These are phyloP conservation scores for button mushroom (Agaricus bisporus) DNA, from an alignment of 768 basidiomycete genomes.

Conservation along the genomic window DNA sequence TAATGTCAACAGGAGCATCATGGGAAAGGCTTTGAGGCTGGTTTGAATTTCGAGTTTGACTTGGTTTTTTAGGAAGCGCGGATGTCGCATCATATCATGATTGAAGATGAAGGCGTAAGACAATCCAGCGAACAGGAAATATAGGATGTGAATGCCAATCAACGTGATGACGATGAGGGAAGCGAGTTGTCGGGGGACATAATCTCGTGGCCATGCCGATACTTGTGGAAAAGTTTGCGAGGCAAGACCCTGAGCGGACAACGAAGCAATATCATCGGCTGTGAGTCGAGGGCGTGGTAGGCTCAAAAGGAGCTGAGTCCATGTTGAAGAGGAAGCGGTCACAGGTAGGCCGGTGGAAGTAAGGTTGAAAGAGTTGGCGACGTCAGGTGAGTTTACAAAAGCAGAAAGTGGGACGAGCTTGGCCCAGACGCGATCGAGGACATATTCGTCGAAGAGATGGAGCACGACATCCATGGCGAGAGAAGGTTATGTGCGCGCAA, in stretches of 20 bases:
- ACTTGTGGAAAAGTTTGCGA: slow-evolving; percentile 27
- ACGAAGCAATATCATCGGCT: slow-evolving; percentile 26
- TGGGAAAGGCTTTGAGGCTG: slow-evolving; percentile 74
- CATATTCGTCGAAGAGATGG: slow-evolving; percentile 54
- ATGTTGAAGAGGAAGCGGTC: slow-evolving; percentile 30
- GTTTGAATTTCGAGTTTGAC: slow-evolving; percentile 70
- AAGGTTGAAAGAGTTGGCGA: slow-evolving; percentile 28
- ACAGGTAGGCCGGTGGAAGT: slow-evolving; percentile 30
- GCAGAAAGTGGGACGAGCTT: slow-evolving; percentile 59
- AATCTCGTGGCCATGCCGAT: slow-evolving; percentile 84
- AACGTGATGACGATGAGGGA: slow-evolving; percentile 71
- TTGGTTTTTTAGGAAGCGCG: slow-evolving; percentile 88
- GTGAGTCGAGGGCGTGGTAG: slow-evolving; percentile 53
- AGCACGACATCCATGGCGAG: slow-evolving; percentile 82
- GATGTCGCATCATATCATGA: slow-evolving; percentile 92
- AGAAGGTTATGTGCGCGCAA: not conserved
- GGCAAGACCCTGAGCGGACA: slow-evolving; percentile 14
- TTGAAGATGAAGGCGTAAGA: slow-evolving; percentile 90
- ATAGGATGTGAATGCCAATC: slow-evolving; percentile 77
- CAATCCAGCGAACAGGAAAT: slow-evolving; percentile 81
- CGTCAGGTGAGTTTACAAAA: slow-evolving; percentile 26
- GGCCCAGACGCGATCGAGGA: slow-evolving; percentile 80
- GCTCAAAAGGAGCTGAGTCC: slow-evolving; percentile 47
- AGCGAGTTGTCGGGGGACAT: slow-evolving; percentile 69
- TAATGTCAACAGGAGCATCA: slow-evolving; percentile 76